Evolutionary conservation across 2,329 filamentous ascomycete genomes (phyloP).

Genomic region (Chrysoporthe cubensis): DNA sequence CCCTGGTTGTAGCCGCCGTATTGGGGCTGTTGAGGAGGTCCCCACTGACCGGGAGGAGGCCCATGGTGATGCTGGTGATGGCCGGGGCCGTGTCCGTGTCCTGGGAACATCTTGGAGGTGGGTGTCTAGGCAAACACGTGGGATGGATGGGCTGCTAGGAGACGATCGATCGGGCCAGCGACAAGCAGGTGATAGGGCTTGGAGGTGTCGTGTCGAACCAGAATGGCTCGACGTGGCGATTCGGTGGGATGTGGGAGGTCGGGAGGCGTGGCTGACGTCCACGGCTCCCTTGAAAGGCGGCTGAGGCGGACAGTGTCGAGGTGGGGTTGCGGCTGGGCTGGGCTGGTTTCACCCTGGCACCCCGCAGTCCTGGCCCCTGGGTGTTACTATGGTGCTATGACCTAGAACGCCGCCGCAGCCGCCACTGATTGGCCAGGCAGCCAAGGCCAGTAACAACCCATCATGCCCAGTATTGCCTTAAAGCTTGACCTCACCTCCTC

Average conservation of each 20-base stretch:
- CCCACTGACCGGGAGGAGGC: slow-evolving; percentile 29
- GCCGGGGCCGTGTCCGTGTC: slow-evolving; percentile 35
- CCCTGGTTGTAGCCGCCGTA: slow-evolving; percentile 14
- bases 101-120: slow-evolving; percentile 31
- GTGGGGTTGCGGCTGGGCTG: no score
- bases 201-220: not conserved
- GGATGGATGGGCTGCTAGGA: not conserved
- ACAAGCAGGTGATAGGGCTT: not conserved
- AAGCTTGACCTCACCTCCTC: no score
- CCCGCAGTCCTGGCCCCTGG: no score
- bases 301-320: no score
- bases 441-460: no score
- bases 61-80: slow-evolving; percentile 26
- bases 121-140: not conserved
- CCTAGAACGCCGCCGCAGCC: no score
- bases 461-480: no score
- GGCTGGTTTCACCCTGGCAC: no score
- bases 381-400: no score
- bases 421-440: no score
- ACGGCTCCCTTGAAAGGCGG: no score
- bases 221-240: not conserved
- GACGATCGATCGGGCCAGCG: not conserved
- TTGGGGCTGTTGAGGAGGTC: slow-evolving; percentile 12
- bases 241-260: not conserved
- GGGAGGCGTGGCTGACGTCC: no score